These are phyloP conservation scores for Phoma sp. DNA, from an alignment of 2,329 filamentous ascomycete genomes.

Conservation along the genomic window DNA sequence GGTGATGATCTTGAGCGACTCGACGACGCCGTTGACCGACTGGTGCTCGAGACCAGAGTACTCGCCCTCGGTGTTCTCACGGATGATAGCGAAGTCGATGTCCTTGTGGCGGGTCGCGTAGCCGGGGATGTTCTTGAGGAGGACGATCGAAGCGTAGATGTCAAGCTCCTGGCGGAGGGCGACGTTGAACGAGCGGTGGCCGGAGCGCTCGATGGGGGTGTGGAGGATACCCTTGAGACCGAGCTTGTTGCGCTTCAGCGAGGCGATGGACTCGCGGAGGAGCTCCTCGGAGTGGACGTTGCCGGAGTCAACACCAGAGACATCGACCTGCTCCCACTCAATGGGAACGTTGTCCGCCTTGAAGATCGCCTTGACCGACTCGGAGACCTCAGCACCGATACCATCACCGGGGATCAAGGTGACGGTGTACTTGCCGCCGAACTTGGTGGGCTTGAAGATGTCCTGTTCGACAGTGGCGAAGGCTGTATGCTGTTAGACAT, in stretches of 20 bases:
- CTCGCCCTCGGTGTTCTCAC: conserved; percentile 99
- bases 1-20: conserved; percentile 99
- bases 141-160: conserved; percentile 96
- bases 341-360: conserved; percentile 99
- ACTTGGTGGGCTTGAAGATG: conserved; percentile 99
- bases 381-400: conserved; percentile 96
- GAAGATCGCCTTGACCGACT: conserved; percentile 99
- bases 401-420: conserved; percentile 98
- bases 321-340: conserved; percentile 98
- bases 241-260: conserved; percentile 97
- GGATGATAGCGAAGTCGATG: conserved; percentile 98
- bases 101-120: conserved; percentile 97
- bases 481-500: conserved; percentile 32
- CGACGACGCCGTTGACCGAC: conserved; percentile 93
- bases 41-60: conserved; percentile 99
- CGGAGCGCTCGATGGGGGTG: conserved; percentile 94
- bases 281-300: conserved; percentile 90
- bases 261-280: conserved; percentile 94
- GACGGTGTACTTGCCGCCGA: conserved; percentile 98
- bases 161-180: conserved; percentile 98
- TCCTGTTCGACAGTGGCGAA: conserved; percentile 79
- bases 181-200: conserved; percentile 99
- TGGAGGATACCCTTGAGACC: conserved; percentile 98
- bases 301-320: conserved; percentile 85
- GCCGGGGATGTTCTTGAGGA: conserved; percentile 99